Evolutionary conservation across 2,329 filamentous ascomycete species (phyloP), one percentile per base, ranked within the genome.

Genomic region (Penicillium olsonii): DNA sequence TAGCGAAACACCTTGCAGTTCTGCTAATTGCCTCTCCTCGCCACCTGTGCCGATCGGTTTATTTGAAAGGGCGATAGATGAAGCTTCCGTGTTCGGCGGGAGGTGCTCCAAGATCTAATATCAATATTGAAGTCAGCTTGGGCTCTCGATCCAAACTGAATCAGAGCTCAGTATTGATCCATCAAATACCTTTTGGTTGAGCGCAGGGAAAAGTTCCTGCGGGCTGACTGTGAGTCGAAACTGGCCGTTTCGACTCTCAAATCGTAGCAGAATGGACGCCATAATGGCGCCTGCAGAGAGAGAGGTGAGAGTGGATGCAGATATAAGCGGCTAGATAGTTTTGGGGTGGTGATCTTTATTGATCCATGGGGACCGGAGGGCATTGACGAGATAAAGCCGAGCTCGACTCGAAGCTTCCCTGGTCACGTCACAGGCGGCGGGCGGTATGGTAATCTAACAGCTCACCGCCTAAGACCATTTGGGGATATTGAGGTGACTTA

Each of bases 201-300:
- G 73, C 8, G 80, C 75, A 17, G 77, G 68, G 68, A 97, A 96
- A 0, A 85, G 85, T 55, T 88, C 85, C 35, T 81, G 79, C 42
- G 86, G 82, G 61, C 92, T 85, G 60, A 95, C 83, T 43, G 80
- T 88, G 64, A 97, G 78, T 61, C 94, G 87, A 72, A 92, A 87
- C 79, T 94, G 94, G 76, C 94, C 94, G 76, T 96, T 91, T 57
- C 89, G 90, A 68, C 91, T 91, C 64, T 92, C 87, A 61, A 96
- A 88, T 71, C 92, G 84, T 48, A 96, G 78, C 66, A 96, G 80
- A 84, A 96, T 96, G 40, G 71, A 60, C 19, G 70, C 61, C 72
- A 74, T 75, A 31, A 39, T 57, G 54, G 37, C n/a, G 20, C 19
- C 11, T 26, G 18, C 14, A 6, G 6, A 35, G 35, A 17, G 6